Evolutionary conservation across 192 early-diverging fungal genomes (phyloP).

Genomic region (Gaertneriomyces sp.): DNA sequence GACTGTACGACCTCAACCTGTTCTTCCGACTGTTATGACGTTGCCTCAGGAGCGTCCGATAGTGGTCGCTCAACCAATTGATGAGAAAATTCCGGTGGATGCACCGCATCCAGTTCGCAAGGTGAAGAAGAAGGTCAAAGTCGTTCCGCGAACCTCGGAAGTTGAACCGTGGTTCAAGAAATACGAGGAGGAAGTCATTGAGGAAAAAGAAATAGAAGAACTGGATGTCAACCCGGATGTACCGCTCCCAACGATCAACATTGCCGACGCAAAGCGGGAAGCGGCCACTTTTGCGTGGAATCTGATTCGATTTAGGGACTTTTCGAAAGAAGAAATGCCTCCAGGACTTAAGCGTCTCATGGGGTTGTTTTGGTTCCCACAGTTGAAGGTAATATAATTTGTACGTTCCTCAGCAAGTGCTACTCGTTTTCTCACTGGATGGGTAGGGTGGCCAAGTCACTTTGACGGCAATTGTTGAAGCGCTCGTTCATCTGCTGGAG

Average conservation of each 20-base stretch:
- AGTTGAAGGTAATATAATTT: conserved; percentile 27
- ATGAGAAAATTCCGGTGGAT: too few species aligned
- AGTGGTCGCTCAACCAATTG: too few species aligned
- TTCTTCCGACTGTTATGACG: conserved; percentile 1
- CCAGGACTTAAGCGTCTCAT: conserved; percentile 33
- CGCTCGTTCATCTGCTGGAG: conserved; percentile 30
- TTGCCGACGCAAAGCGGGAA: conserved; percentile 17
- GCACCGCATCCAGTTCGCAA: too few species aligned
- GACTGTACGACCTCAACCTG: not conserved
- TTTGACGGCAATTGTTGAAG: conserved; percentile 27
- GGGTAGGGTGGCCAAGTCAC: conserved; percentile 33
- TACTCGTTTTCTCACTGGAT: not conserved
- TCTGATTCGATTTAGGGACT: conserved; percentile 26
- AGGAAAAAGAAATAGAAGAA: conserved; percentile 10
- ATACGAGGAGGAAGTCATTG: conserved; percentile 1
- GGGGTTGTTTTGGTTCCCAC: conserved; percentile 44
- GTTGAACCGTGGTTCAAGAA: conserved; percentile 3
- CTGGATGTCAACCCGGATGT: not conserved
- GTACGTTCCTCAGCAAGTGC: too few species aligned
- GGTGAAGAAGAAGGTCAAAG: too few species aligned
- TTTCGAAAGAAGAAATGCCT: conserved; percentile 24
- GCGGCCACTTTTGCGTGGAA: conserved; percentile 39
- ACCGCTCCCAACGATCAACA: not conserved
- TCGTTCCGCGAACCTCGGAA: not conserved
- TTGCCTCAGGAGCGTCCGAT: not conserved